Percentiles rank a stretch among this genome's conserved stretches.
Evolutionary conservation across 2,329 filamentous ascomycete species (phyloP).

Genomic region (Aurifilum marmelostoma): DNA sequence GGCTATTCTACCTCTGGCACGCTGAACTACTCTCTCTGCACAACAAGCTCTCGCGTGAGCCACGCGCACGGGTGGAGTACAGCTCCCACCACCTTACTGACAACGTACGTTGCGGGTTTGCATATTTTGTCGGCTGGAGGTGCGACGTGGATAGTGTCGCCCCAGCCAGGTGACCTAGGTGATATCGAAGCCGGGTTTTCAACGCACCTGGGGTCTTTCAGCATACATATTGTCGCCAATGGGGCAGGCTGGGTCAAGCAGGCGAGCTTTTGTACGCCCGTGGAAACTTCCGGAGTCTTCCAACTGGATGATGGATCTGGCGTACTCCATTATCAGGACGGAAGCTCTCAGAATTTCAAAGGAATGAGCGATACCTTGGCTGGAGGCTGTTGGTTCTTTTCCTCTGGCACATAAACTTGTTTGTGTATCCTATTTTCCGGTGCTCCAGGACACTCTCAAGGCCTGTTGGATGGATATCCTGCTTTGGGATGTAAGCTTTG

Average conservation of each 20-base stretch:
- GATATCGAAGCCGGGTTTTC: slow-evolving; percentile 2
- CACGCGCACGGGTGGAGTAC: slow-evolving; percentile 25
- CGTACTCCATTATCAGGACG: neutral
- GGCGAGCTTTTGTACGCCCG: neutral
- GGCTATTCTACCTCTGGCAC: slow-evolving; percentile 22
- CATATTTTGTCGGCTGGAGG: slow-evolving; percentile 15
- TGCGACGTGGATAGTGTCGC: slow-evolving; percentile 16
- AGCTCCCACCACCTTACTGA: slow-evolving; percentile 16
- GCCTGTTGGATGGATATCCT: no score
- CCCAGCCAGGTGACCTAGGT: slow-evolving; percentile 10
- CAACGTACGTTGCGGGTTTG: slow-evolving; percentile 15
- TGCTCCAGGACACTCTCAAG: no score
- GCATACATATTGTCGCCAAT: slow-evolving; percentile 3
- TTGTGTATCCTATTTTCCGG: neutral
- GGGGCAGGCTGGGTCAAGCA: neutral
- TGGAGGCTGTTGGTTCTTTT: slow-evolving; percentile 4
- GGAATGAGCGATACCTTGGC: neutral
- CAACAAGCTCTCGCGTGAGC: slow-evolving; percentile 11
- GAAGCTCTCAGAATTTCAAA: neutral
- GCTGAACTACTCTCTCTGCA: slow-evolving; percentile 15
- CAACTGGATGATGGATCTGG: neutral
- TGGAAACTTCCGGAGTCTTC: neutral
- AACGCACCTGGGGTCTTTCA: slow-evolving; percentile 10
- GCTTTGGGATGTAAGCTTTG: no score
- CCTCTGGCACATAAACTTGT: neutral